These are phyloP conservation scores for Lachnellula subtilissima DNA, from an alignment of 2,329 filamentous ascomycete species.

Conservation along the genomic window DNA sequence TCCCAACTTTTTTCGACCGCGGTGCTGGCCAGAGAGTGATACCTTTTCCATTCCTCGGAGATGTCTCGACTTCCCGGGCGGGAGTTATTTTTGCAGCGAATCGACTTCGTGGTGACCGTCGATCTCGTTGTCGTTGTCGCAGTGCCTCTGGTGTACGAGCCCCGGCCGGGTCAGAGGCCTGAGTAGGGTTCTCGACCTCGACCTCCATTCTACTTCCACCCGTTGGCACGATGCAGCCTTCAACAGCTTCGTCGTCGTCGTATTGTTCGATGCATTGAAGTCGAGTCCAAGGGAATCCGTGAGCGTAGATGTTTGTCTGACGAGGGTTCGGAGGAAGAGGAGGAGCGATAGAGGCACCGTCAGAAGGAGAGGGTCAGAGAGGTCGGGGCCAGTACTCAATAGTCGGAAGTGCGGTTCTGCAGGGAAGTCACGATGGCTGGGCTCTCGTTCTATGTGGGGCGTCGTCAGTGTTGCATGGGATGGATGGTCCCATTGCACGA, in stretches of 20 bases:
- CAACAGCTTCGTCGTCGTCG: slow-evolving; percentile 20
- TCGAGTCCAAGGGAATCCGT: slow-evolving; percentile 2
- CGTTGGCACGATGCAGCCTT: slow-evolving; percentile 6
- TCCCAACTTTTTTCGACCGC: slow-evolving; percentile 17
- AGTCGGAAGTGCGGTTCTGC: too few species aligned
- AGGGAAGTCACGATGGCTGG: too few species aligned
- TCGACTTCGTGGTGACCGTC: slow-evolving; percentile 29
- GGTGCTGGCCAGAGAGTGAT: slow-evolving; percentile 25
- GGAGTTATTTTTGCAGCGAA: slow-evolving; percentile 16
- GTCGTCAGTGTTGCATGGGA: too few species aligned
- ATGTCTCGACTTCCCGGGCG: slow-evolving; percentile 19
- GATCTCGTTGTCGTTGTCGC: slow-evolving; percentile 33
- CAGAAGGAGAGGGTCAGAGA: too few species aligned
- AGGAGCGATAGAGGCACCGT: too few species aligned
- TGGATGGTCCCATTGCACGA: too few species aligned
- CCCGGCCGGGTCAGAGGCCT: slow-evolving; percentile 13
- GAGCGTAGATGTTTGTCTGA: not conserved
- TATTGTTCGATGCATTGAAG: slow-evolving; percentile 25
- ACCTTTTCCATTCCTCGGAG: slow-evolving; percentile 7
- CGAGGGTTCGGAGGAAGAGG: not conserved
- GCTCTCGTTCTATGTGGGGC: too few species aligned
- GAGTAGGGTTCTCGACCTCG: slow-evolving; percentile 14
- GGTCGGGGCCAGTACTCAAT: too few species aligned
- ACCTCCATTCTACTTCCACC: slow-evolving; percentile 14
- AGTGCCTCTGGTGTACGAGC: slow-evolving; percentile 27